Conservation (phyloP, 2,329 filamentous ascomycete genomes). For the Xylariaceae sp. region DNA sequence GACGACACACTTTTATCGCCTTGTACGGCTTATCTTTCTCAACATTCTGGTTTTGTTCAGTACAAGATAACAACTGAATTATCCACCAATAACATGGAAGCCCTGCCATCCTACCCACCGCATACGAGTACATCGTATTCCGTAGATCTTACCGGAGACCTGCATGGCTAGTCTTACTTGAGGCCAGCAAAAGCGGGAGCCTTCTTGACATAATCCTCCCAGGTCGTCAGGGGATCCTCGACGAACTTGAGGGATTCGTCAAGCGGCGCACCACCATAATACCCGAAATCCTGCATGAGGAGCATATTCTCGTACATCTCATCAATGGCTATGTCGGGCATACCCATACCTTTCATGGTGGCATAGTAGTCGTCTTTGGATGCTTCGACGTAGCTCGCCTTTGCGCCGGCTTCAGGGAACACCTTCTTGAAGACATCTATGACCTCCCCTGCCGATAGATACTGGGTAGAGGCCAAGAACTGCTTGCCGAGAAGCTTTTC, state of each 20-base stretch:
- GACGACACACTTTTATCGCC: not conserved
- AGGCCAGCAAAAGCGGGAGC: conserved; percentile 34
- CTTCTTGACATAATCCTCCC: conserved; percentile 36
- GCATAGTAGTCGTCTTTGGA: conserved; percentile 39
- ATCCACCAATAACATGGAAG: not conserved
- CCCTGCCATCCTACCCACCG: no score
- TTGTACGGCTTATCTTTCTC: not conserved
- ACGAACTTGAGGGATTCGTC: conserved; percentile 36
- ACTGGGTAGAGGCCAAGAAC: conserved; percentile 40
- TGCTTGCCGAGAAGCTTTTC: conserved; percentile 38
- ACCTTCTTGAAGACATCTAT: conserved; percentile 36
- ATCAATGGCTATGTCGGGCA: conserved; percentile 38
- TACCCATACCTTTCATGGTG: conserved; percentile 31
- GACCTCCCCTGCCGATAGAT: conserved; percentile 37
- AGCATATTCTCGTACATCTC: conserved; percentile 51
- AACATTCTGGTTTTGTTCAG: not conserved
- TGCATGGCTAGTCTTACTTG: conserved; percentile 27
- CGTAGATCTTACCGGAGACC: not conserved
- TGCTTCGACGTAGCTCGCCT: conserved; percentile 34
- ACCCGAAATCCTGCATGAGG: conserved; percentile 47
- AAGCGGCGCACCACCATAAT: conserved; percentile 43
- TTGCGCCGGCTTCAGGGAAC: conserved; percentile 37
- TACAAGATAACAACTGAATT: not conserved
- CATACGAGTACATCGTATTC: no score
- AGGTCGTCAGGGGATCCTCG: conserved; percentile 38